Evolutionary conservation across 2,329 filamentous ascomycete species (phyloP).

Genomic region (Graphilbum sp.): DNA sequence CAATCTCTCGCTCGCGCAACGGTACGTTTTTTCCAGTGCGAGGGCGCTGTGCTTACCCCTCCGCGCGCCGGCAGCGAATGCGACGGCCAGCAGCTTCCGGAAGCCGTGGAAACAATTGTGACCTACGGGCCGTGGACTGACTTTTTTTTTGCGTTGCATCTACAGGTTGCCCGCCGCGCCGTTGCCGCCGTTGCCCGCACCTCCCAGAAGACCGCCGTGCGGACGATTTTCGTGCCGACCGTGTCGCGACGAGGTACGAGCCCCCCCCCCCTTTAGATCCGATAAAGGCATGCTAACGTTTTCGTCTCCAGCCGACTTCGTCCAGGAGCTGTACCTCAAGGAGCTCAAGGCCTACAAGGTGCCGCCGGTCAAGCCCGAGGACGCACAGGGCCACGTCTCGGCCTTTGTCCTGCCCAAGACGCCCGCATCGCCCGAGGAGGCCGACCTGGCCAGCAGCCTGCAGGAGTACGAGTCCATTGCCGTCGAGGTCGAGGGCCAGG

Average conservation of each 20-base stretch:
- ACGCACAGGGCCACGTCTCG: slow-evolving; percentile 81
- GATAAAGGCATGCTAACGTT: no score
- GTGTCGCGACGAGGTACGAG: slow-evolving; percentile 44
- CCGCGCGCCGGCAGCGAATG: not conserved
- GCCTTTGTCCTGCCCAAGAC: slow-evolving; percentile 68
- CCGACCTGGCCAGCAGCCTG: slow-evolving; percentile 78
- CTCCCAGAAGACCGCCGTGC: slow-evolving; percentile 26
- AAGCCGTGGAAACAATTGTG: not conserved
- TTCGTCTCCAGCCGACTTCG: slow-evolving; percentile 60
- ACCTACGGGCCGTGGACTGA: no score
- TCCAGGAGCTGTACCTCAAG: slow-evolving; percentile 94
- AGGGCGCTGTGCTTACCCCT: not conserved
- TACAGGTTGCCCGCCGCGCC: slow-evolving; percentile 32
- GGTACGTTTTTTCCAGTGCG: slow-evolving; percentile 24
- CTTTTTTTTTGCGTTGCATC: not conserved
- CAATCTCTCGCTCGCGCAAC: slow-evolving; percentile 36
- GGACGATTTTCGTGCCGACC: slow-evolving; percentile 40
- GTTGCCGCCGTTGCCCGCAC: slow-evolving; percentile 21
- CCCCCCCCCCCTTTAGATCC: not conserved
- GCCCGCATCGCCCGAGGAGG: slow-evolving; percentile 81
- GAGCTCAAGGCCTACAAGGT: slow-evolving; percentile 95
- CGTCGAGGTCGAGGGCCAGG: slow-evolving; percentile 86
- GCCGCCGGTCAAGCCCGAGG: slow-evolving; percentile 64
- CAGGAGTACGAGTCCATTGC: slow-evolving; percentile 88
- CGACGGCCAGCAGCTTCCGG: not conserved